Percentiles rank a stretch among this genome's conserved stretches.
Conservation (phyloP, 2,329 filamentous ascomycete species). For the Alternaria burnsii region DNA sequence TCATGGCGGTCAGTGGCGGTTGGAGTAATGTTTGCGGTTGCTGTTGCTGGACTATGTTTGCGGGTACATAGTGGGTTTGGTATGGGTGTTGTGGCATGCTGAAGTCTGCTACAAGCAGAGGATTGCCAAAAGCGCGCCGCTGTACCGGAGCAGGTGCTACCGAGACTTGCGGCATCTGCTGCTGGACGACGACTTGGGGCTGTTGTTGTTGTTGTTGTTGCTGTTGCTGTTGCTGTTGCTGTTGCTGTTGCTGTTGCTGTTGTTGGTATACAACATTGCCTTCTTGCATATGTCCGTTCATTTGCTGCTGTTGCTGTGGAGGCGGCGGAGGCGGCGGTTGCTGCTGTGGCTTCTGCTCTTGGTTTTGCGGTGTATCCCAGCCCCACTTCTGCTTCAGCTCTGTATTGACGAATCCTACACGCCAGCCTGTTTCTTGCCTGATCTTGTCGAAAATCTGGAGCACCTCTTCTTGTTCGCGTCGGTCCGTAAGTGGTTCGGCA, state of each 20-base stretch:
- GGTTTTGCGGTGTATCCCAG: constrained; percentile 62
- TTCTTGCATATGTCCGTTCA: constrained; percentile 26
- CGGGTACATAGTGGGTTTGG: constrained; percentile 79
- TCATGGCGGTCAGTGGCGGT: constrained; percentile 29
- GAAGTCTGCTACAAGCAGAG: constrained; percentile 77
- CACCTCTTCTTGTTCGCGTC: constrained; percentile 81
- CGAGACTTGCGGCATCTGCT: constrained; percentile 30
- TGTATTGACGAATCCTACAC: constrained; percentile 73
- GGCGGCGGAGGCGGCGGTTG: constrained; percentile 28
- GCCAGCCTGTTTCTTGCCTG: constrained; percentile 79
- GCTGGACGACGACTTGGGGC: constrained; percentile 26
- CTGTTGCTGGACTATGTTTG: constrained; percentile 59
- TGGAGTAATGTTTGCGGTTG: constrained; percentile 32
- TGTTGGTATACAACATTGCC: constrained; percentile 22
- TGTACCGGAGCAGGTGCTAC: constrained; percentile 26
- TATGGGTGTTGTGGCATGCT: constrained; percentile 81
- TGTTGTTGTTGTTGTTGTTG: constrained; percentile 5
- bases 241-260: not conserved
- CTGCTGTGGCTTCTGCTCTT: constrained; percentile 49
- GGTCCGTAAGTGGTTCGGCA: constrained; percentile 73
- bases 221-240: constrained; percentile 11
- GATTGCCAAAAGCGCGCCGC: constrained; percentile 69
- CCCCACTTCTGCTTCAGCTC: constrained; percentile 82
- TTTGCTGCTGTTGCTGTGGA: constrained; percentile 30
- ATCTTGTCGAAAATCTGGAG: constrained; percentile 79